Evolutionary conservation across 768 basidiomycete species (phyloP), one percentile per base, ranked within the genome.

Genomic region (Tulasnella sp.): DNA sequence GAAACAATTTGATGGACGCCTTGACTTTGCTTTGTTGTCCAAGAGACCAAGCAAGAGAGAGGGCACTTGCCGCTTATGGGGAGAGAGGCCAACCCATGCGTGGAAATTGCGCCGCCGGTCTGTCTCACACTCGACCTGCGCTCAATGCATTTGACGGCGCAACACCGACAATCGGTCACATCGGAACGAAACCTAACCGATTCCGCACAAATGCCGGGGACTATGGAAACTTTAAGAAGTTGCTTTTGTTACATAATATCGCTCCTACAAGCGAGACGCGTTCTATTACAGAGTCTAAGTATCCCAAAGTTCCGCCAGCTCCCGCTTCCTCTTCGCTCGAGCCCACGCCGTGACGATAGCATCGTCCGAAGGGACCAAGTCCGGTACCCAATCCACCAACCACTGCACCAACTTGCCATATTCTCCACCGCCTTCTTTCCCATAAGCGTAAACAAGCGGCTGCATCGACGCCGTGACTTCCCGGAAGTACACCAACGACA

Each of bases 401-500:
- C 92, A 93, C 62, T 79, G 78, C 56, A 88, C 84, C 31, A 92
- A 82, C 82, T 83, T 85, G 68, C 81, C 80, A 84, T 90, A 90
- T 82, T 39, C 40, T 19, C 76, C 56, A 48, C 85, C 85, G 73
- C 84, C 84, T 81, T 82, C 85, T 75, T 82, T 85, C 83, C 74
- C 76, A 24, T 78, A 38, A n/a, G 58, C 52, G 82, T 92, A 90
- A 24, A 93, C 84, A 81, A 92, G 82, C 71, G 92, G 91, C 21
- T 48, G 31, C 18, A 90, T 88, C 68, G 89, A 88, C 77, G 90
- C 84, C 81, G 90, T 89, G 40, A 92, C 90, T 83, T 95, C 93
- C 8, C 88, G 88, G 90, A 93, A 94, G 80, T 92, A 89, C 71
- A 91, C 89, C 74, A 96, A 83, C 31, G 90, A 90, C 0, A 90